Base-by-base conservation (phyloP, 768 basidiomycete species). In the Cystofilobasidium ferigula region DNA sequence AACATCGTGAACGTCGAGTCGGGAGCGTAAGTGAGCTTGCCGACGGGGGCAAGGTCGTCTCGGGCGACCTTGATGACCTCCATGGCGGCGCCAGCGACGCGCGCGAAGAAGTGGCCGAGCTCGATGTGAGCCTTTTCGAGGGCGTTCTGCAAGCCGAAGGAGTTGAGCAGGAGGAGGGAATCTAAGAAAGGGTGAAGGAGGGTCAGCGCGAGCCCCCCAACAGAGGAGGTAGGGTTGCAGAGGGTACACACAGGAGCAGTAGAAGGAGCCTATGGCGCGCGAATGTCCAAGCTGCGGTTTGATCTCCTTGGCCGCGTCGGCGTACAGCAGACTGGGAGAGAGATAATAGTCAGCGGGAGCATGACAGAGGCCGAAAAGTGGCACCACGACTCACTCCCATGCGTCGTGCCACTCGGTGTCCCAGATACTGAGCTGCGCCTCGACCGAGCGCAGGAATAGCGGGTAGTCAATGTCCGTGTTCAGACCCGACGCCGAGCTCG, bases 121-220 rank as follows among this genome's bases (percentile, higher is more conserved):
- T 77, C 76, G 47, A 67, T 61, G 3, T 22, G 48, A 34, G 60
- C 54, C 34, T 28, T 22, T 76, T 94, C 93, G 63, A 97, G 78
- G n/a, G 94, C 90, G 72, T 94, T 88, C 75, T 99, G 93, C 48
- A 99, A 81, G 14, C 94, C 94, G 71, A 99, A 99, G 1, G 93
- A 94, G 73, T 95, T 92, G 65, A 97, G 78, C 42, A 95, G 88
- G 60, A 99, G 82, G 7, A 71, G 70, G 30, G 86, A 83, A 72
- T 94, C 67, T 68, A 54, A 3, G 4, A 30, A 13, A 34, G 13
- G 22, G 20, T 22, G 35, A 53, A 38, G 16, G 26, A 36, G 47
- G 9, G n/a, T 1, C n/a, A 40, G 22, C 9, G 18, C 22, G 51
- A 7, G 22, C 7, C 30, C 22, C n/a, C 20, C 20, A 30, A n/a